A percentile compares a stretch with the other conserved stretches of the same genome.
These are phyloP conservation scores for Fraxinus latifolia DNA, from an alignment of 305 asterid species.

Conservation along the genomic window DNA sequence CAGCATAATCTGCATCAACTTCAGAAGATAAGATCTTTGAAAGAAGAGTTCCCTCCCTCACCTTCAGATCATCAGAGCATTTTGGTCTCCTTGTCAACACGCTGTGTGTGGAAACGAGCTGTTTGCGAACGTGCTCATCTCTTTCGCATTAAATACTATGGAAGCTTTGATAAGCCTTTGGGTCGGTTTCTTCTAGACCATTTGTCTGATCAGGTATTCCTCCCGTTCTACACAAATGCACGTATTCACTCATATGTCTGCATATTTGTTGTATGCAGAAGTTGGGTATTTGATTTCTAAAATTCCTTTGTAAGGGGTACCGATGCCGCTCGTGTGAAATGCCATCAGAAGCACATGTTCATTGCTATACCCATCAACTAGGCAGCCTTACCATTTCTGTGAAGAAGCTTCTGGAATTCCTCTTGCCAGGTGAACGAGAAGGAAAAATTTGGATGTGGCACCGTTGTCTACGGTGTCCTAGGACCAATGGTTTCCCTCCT, in stretches of 20 bases:
- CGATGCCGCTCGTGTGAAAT: slow-evolving; percentile 63
- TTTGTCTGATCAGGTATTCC: slow-evolving; percentile 64
- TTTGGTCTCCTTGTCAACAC: slow-evolving; percentile 70
- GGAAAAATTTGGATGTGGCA: slow-evolving; percentile 96
- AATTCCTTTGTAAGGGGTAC: slow-evolving; percentile 39
- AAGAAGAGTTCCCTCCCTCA: slow-evolving; percentile 63
- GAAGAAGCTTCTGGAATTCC: slow-evolving; percentile 45
- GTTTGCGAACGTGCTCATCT: slow-evolving; percentile 85
- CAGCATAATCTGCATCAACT: slow-evolving; percentile 31
- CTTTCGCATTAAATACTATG: slow-evolving; percentile 72
- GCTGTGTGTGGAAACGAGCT: slow-evolving; percentile 69
- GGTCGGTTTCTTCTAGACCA: slow-evolving; percentile 69
- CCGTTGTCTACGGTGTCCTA: slow-evolving; percentile 75
- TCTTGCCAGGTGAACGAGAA: slow-evolving; percentile 66
- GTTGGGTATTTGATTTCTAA: slow-evolving; percentile 17
- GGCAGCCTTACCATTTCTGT: slow-evolving; percentile 82
- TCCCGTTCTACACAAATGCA: slow-evolving; percentile 9
- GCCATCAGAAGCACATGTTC: slow-evolving; percentile 81
- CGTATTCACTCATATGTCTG: slow-evolving; percentile 2
- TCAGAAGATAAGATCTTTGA: slow-evolving; percentile 38
- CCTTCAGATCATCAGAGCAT: slow-evolving; percentile 75
- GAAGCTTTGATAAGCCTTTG: slow-evolving; percentile 71
- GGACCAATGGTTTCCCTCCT: slow-evolving; percentile 67
- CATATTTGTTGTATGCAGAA: slow-evolving; percentile 14
- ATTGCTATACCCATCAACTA: slow-evolving; percentile 77